Evolutionary conservation across 805 yeast genomes (phyloP).

Genomic region (Yarrowia divulgata): DNA sequence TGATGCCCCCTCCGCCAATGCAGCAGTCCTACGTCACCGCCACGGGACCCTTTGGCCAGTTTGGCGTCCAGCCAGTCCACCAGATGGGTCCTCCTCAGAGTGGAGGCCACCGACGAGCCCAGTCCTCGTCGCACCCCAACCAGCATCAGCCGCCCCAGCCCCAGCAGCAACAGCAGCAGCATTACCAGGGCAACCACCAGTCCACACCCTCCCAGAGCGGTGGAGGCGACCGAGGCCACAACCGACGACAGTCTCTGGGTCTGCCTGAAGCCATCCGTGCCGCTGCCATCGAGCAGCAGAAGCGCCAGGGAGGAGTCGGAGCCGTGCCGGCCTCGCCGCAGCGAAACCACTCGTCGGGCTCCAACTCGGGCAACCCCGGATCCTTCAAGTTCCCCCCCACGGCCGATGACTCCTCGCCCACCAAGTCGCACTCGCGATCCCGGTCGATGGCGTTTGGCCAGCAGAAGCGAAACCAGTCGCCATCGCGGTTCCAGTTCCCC

Average conservation of each 20-base stretch:
- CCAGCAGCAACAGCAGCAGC: conserved; percentile 10
- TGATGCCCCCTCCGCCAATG: conserved; percentile 43
- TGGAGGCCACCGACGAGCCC: conserved; percentile 51
- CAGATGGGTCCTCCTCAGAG: conserved; percentile 39
- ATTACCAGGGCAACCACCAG: conserved; percentile 20
- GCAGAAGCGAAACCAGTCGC: conserved; percentile 48
- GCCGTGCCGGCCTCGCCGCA: conserved; percentile 41
- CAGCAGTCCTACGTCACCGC: conserved; percentile 43
- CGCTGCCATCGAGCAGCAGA: conserved; percentile 90
- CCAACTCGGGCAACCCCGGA: conserved; percentile 21
- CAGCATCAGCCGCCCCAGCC: conserved; percentile 22
- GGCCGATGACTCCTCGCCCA: conserved; percentile 40
- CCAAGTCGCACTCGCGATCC: conserved; percentile 31
- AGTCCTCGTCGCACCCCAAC: conserved; percentile 46
- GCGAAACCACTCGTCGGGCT: conserved; percentile 23
- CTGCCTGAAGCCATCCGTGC: conserved; percentile 92
- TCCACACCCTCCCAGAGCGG: conserved; percentile 40
- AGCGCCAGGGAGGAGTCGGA: conserved; percentile 48
- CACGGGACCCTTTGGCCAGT: conserved; percentile 46
- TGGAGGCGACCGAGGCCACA: conserved; percentile 64
- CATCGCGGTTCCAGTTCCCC: conserved; percentile 69
- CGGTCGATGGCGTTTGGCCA: conserved; percentile 25
- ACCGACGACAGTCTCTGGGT: conserved; percentile 90
- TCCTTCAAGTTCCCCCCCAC: conserved; percentile 47
- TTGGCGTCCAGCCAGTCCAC: conserved; percentile 43